Evolutionary conservation across 306 rosid genomes (phyloP).

Genomic region (Citrullus colocynthis): DNA sequence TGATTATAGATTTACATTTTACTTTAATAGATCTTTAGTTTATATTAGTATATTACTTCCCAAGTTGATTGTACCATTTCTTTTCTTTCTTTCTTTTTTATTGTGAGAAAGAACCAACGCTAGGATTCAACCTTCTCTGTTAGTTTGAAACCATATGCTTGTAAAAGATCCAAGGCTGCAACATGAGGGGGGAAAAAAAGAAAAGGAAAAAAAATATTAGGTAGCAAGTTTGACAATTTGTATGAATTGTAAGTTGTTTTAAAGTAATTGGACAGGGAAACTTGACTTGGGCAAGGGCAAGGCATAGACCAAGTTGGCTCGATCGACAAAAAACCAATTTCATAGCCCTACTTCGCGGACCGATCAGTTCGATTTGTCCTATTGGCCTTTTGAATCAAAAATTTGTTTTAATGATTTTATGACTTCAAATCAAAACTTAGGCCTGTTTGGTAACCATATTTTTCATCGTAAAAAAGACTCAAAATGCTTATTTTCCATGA

Average conservation of each 20-base stretch:
- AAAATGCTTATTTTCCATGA: not conserved
- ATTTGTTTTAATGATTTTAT: not conserved
- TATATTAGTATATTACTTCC: not conserved
- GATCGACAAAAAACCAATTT: not conserved
- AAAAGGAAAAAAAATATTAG: not conserved
- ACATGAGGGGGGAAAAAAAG: not conserved
- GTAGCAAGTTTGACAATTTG: too few relatives aligned
- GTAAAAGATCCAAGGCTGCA: conserved; percentile 61
- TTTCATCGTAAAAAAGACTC: not conserved
- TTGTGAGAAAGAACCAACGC: not conserved
- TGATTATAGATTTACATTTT: not conserved
- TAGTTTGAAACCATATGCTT: conserved; percentile 84
- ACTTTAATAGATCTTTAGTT: not conserved
- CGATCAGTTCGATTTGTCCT: not conserved
- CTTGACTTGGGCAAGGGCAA: not conserved
- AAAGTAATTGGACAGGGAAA: not conserved
- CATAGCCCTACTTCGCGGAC: not conserved
- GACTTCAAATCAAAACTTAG: too few relatives aligned
- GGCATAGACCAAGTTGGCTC: not conserved
- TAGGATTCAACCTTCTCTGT: conserved; percentile 44
- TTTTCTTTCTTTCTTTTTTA: not conserved
- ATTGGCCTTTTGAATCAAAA: not conserved
- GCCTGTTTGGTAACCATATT: not conserved
- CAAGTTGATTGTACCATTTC: not conserved
- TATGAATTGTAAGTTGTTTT: not conserved